Percentiles rank a stretch among this genome's conserved stretches.
phyloP scores from a whole-genome alignment of 768 basidiomycete genomes.

The Gloeophyllum trabeum region DNA sequence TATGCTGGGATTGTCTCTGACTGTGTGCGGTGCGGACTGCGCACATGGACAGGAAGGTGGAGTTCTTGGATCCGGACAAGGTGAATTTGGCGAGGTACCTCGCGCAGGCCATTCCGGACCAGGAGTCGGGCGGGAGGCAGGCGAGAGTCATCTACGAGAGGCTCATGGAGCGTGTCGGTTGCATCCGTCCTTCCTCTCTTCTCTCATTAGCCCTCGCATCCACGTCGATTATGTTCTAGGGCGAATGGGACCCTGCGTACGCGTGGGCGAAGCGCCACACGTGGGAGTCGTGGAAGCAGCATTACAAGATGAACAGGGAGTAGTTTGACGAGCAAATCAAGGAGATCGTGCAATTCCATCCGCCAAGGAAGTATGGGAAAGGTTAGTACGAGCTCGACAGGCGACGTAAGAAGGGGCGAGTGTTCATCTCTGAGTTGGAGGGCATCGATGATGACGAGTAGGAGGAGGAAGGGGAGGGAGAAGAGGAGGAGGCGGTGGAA shows the following conservation, averaged over 20 bases:
- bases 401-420: neutral
- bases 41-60: slow-evolving; percentile 13
- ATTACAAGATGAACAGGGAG: slow-evolving; percentile 8
- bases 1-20: neutral
- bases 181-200: too few species aligned
- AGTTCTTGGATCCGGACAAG: slow-evolving; percentile 5
- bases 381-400: neutral
- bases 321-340: slow-evolving; percentile 5
- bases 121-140: slow-evolving; percentile 5
- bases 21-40: neutral
- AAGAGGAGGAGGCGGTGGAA: slow-evolving; percentile 2
- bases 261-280: slow-evolving; percentile 14
- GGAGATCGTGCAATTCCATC: slow-evolving; percentile 8
- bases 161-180: neutral
- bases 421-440: neutral
- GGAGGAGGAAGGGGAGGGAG: slow-evolving; percentile 5
- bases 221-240: neutral
- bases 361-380: slow-evolving; percentile 7
- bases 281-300: slow-evolving; percentile 11
- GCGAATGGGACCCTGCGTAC: slow-evolving; percentile 5
- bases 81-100: slow-evolving; percentile 4
- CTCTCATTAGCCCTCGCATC: neutral
- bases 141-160: slow-evolving; percentile 5
- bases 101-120: slow-evolving; percentile 5
- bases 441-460: slow-evolving; percentile 5